These are phyloP conservation scores for Aspergillus haitiensis DNA, from an alignment of 495 filamentous ascomycete genomes.

Conservation along the genomic window DNA sequence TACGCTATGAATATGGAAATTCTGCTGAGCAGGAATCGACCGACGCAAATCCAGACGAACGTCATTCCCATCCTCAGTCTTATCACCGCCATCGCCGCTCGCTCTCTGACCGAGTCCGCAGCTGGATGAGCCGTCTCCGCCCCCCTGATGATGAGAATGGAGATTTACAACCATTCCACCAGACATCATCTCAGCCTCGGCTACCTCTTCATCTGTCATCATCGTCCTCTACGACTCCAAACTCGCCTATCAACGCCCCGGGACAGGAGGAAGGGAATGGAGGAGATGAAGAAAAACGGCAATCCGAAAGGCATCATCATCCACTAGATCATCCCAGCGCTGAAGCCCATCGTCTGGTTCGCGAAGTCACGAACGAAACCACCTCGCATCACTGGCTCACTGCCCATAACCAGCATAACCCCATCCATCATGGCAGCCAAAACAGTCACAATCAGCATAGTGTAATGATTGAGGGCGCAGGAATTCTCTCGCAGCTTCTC, in stretches of 20 bases:
- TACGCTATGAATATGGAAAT: neutral
- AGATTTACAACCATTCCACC: constrained; percentile 8
- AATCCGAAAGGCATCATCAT: neutral
- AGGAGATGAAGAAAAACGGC: neutral
- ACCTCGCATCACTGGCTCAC: neutral
- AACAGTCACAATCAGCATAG: neutral
- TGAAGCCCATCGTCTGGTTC: constrained; percentile 29
- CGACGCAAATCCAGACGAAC: too few species aligned
- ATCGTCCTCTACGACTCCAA: too few species aligned
- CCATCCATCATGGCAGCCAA: too few species aligned
- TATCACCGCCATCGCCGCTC: neutral
- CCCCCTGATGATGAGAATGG: constrained; percentile 18
- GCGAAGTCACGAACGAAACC: constrained; percentile 21
- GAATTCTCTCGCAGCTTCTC: constrained; percentile 38
- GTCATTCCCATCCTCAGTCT: too few species aligned
- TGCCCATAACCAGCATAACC: neutral
- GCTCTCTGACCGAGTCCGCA: neutral
- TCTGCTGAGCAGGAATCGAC: neutral
- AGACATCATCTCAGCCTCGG: constrained; percentile 19
- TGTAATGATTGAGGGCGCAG: constrained; percentile 20
- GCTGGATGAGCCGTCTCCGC: constrained; percentile 34
- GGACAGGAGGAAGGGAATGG: too few species aligned
- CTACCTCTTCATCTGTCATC: neutral
- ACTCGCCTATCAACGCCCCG: too few species aligned
- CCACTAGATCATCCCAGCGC: constrained; percentile 1